phyloP scores from a whole-genome alignment of 768 basidiomycete species.

The Lactarius pseudohatsudake region DNA sequence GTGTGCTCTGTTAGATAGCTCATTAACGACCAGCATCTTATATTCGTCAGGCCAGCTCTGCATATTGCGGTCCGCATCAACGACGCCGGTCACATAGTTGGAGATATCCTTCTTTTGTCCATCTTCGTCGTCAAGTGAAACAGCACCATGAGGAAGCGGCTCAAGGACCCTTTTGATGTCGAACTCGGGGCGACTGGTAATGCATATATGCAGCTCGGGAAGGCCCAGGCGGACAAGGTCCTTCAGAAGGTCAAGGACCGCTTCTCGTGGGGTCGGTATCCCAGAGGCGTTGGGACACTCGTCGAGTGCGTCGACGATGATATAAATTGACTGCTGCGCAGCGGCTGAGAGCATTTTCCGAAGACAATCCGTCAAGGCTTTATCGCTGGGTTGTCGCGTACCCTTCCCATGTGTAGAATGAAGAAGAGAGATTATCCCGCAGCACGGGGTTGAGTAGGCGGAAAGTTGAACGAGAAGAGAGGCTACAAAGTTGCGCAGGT shows the following conservation, averaged over 20 bases:
- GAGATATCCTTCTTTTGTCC: too few relatives aligned
- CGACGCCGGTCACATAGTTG: too few relatives aligned
- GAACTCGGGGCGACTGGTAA: too few relatives aligned
- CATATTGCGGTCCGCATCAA: too few relatives aligned
- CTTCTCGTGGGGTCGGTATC: not conserved
- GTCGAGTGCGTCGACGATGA: not conserved
- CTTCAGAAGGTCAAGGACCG: not conserved
- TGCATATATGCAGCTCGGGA: not conserved
- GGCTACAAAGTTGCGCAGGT: not conserved
- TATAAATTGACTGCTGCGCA: too few relatives aligned
- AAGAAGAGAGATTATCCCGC: not conserved
- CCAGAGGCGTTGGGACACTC: not conserved
- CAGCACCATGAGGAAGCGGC: too few relatives aligned
- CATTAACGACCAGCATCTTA: too few relatives aligned
- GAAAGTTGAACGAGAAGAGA: not conserved
- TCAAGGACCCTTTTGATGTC: too few relatives aligned
- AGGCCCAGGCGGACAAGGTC: not conserved
- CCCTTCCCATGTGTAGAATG: not conserved
- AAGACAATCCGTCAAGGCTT: not conserved
- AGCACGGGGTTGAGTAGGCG: not conserved
- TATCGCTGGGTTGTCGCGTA: not conserved
- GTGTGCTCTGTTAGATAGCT: not conserved
- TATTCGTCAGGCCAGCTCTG: too few relatives aligned
- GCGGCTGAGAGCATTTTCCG: too few relatives aligned
- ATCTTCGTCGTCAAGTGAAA: too few relatives aligned